Percentiles rank a stretch among this genome's conserved stretches.
These are phyloP conservation scores for Phascolomyces articulosus DNA, from an alignment of 371 early-diverging fungal genomes.

Conservation along the genomic window DNA sequence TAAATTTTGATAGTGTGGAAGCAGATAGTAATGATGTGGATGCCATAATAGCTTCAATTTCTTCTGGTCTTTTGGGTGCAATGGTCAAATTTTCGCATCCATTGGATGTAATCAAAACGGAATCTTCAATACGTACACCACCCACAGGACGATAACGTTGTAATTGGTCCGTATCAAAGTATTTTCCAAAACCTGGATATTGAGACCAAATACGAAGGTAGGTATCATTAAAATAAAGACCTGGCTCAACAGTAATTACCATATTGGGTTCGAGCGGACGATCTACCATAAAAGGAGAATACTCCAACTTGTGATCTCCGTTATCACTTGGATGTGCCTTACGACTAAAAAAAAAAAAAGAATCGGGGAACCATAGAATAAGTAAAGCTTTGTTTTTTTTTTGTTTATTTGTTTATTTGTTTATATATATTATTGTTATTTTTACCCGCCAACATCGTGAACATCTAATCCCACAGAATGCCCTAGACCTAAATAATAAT, in stretches of 20 bases:
- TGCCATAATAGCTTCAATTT: slow-evolving; percentile 64
- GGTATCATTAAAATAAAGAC: slow-evolving; percentile 67
- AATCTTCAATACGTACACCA: slow-evolving; percentile 93
- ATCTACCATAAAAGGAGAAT: slow-evolving; percentile 6
- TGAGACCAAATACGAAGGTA: slow-evolving; percentile 51
- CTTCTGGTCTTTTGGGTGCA: slow-evolving; percentile 70
- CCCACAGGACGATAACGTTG: slow-evolving; percentile 74
- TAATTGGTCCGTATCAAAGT: slow-evolving; percentile 67
- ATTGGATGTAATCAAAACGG: slow-evolving; percentile 71
- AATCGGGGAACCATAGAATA: too few species aligned
- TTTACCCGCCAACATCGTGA: slow-evolving; percentile 90
- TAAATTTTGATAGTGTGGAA: neutral
- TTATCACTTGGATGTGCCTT: neutral
- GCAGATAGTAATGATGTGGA: neutral
- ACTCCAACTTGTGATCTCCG: slow-evolving; percentile 2
- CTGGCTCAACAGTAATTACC: slow-evolving; percentile 94
- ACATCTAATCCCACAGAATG: slow-evolving; percentile 77
- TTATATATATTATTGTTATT: too few species aligned
- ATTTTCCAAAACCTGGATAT: slow-evolving; percentile 57
- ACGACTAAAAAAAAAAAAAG: neutral
- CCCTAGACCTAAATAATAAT: slow-evolving; percentile 38
- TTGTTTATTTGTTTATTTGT: too few species aligned
- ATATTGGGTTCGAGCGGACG: slow-evolving; percentile 72
- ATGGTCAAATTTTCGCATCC: slow-evolving; percentile 77
- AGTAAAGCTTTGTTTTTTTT: too few species aligned